Base-by-base conservation (phyloP, 1,284 basidiomycete species). In the Caloboletus inedulis region DNA sequence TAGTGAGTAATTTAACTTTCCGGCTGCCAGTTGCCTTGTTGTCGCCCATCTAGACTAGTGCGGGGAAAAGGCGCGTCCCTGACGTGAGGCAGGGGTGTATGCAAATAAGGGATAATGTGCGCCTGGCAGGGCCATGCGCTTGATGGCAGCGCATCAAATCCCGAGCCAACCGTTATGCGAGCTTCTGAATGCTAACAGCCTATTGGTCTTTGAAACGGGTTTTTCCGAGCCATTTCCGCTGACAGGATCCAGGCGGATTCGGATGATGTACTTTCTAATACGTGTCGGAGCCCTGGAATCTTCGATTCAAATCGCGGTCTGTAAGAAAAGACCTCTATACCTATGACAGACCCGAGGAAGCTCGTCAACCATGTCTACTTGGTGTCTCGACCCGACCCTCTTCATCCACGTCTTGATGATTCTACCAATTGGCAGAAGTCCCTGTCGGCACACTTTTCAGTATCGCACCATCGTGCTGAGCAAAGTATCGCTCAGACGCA, bases 381-480 rank as follows among this genome's bases (percentile, higher is more conserved):
- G 23, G 44, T 23, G 10, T 34, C 37, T 40, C 7, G 47, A 47
- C 23, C 31, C 37, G 7, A 44, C 21, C 4, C 16, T n/a, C 23
- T 14, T 31, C 16, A 25, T 12, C 10, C 1, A 3, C 3, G 7
- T 21, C 27, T 23, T 16, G 43, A 40, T 23, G 49, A 45, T 27
- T 30, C 18, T 16, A 36, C 27, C 21, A 42, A 21, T 21, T 25
- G 9, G 13, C 35, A 53, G 12, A 31, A 44, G 25, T 41, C 25
- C 1, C 21, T 47, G 14, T 57, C 56, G 9, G 5, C 29, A 25
- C 36, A 13, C 6, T 57, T 57, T 29, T 43, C 43, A 4, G 19
- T 53, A 6, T 29, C 47, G 0, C 25, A 57, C 21, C 37, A 39
- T 27, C 43, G 23, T 39, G 34, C 42, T 8, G 49, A 54, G 19